Evolutionary conservation across 495 filamentous ascomycete genomes (phyloP).

Genomic region (Letharia columbiana): DNA sequence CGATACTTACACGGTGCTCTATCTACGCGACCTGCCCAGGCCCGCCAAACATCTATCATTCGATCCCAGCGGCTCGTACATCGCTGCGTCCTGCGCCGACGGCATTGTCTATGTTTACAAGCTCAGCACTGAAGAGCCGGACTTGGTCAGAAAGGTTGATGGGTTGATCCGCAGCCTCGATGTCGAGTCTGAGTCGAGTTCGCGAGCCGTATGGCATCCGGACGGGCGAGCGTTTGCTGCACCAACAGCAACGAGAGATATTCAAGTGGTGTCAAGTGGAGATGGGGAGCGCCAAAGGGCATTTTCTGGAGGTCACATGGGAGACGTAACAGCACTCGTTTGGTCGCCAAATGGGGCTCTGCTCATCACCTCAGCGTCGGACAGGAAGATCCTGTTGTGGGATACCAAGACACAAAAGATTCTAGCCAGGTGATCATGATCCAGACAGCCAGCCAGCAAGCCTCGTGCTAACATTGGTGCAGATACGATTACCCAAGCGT

Average conservation of each 20-base stretch:
- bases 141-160: slow-evolving; percentile 73
- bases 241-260: slow-evolving; percentile 73
- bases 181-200: slow-evolving; percentile 65
- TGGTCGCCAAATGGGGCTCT: slow-evolving; percentile 95
- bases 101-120: slow-evolving; percentile 87
- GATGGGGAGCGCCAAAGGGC: slow-evolving; percentile 77
- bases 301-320: slow-evolving; percentile 71
- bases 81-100: slow-evolving; percentile 79
- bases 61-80: slow-evolving; percentile 66
- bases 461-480: slow-evolving; percentile 21
- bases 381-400: slow-evolving; percentile 81
- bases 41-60: slow-evolving; percentile 86
- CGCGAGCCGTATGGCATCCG: slow-evolving; percentile 81
- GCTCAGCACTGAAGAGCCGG: slow-evolving; percentile 66
- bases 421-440: slow-evolving; percentile 39
- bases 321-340: slow-evolving; percentile 74
- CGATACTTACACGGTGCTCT: slow-evolving; percentile 56
- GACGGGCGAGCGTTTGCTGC: slow-evolving; percentile 87
- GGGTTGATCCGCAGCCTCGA: slow-evolving; percentile 75
- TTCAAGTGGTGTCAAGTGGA: slow-evolving; percentile 74
- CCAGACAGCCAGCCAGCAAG: background rate
- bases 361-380: slow-evolving; percentile 70
- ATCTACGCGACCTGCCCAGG: slow-evolving; percentile 71
- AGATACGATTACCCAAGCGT: slow-evolving; percentile 71
- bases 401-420: slow-evolving; percentile 78